phyloP scores from a whole-genome alignment of 352 stramenopile genomes.

The Globisporangium okanoganense region DNA sequence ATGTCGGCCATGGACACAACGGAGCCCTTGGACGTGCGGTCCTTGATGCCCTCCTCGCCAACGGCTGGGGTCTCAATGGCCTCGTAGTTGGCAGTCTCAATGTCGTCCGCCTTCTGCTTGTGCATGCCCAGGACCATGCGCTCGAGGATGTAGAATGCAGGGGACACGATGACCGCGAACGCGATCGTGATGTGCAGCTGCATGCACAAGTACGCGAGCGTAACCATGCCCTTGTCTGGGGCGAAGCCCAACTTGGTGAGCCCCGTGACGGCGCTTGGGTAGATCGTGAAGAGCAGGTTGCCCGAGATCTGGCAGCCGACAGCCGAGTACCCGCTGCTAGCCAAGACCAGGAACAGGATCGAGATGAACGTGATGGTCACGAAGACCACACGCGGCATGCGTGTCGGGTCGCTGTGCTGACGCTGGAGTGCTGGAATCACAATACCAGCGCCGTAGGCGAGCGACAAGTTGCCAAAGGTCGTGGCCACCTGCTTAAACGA shows the following conservation, averaged over 20 bases:
- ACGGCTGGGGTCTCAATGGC: conserved; percentile 5
- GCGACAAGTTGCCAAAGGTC: conserved; percentile 44
- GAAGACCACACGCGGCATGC: conserved; percentile 49
- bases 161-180: conserved; percentile 45
- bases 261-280: conserved; percentile 18
- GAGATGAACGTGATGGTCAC: conserved; percentile 50
- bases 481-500: conserved; percentile 40
- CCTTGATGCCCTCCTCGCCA: conserved; percentile 8
- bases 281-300: conserved; percentile 56
- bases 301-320: conserved; percentile 51
- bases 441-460: conserved; percentile 50
- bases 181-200: conserved; percentile 44
- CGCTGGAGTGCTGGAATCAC: conserved; percentile 48
- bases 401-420: conserved; percentile 43
- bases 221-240: conserved; percentile 32
- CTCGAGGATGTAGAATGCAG: conserved; percentile 58
- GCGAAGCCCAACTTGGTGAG: conserved; percentile 44
- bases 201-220: conserved; percentile 59
- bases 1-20: conserved; percentile 27
- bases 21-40: conserved; percentile 23
- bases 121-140: conserved; percentile 64
- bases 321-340: conserved; percentile 32
- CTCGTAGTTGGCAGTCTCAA: conserved; percentile 15
- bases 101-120: conserved; percentile 23
- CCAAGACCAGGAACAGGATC: conserved; percentile 39